phyloP scores from a whole-genome alignment of 768 basidiomycete genomes.

The Hericium rajendrae region DNA sequence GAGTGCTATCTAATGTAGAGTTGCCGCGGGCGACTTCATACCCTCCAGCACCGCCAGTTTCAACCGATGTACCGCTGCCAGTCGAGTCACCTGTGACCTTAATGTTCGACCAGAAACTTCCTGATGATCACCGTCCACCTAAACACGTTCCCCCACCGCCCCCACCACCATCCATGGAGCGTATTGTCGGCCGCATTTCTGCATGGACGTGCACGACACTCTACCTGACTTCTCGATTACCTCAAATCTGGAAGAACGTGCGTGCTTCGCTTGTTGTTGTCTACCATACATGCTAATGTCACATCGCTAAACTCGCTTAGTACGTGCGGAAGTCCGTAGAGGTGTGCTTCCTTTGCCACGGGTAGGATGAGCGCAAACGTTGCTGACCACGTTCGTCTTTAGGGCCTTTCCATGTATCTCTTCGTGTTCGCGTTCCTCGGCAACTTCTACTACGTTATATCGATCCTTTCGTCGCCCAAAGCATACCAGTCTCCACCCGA shows the following conservation, averaged over 20 bases:
- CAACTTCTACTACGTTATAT: constrained; percentile 87
- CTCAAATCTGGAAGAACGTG: constrained; percentile 99
- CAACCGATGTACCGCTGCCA: constrained; percentile 1
- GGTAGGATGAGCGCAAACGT: neutral
- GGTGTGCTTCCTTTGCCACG: constrained; percentile 26
- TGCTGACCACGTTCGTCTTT: neutral
- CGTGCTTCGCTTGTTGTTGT: constrained; percentile 24
- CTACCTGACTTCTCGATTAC: constrained; percentile 88
- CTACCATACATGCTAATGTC: neutral
- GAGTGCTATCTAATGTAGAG: constrained; percentile 31
- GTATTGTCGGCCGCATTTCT: constrained; percentile 77
- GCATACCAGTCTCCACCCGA: constrained; percentile 46
- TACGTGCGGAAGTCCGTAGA: constrained; percentile 86
- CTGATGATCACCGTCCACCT: neutral
- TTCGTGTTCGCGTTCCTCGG: constrained; percentile 93
- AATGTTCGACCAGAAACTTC: constrained; percentile 4
- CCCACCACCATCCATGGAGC: constrained; percentile 33
- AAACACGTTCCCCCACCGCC: constrained; percentile 13
- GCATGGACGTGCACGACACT: constrained; percentile 93
- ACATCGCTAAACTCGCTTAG: constrained; percentile 29
- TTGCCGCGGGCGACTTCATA: neutral
- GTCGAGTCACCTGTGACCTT: neutral
- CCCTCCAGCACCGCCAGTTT: neutral
- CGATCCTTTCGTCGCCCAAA: constrained; percentile 73
- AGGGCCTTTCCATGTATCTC: constrained; percentile 90